These are phyloP conservation scores for Paramecium bursaria DNA, from an alignment of 73 alveolate genomes.

Conservation along the genomic window DNA sequence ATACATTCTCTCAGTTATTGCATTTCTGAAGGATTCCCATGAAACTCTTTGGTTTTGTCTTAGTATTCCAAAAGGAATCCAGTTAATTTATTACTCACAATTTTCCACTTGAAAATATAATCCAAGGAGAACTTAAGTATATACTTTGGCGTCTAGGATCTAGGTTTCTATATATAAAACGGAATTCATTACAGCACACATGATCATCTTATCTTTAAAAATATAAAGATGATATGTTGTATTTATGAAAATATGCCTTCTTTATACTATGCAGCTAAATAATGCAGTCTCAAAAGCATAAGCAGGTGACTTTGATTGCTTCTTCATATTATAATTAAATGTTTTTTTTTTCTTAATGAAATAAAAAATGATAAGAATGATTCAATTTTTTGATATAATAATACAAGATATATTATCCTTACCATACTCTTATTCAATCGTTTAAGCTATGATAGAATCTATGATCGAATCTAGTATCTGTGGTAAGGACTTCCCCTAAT, in stretches of 20 bases:
- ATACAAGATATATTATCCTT: conserved; percentile 47
- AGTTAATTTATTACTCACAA: neutral
- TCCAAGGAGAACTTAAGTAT: neutral
- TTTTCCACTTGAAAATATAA: neutral
- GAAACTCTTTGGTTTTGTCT: conserved; percentile 34
- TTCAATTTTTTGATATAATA: too few species aligned
- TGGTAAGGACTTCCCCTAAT: neutral
- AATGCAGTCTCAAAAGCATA: too few species aligned
- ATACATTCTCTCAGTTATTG: neutral
- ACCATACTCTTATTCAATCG: conserved; percentile 41
- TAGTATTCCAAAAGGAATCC: conserved; percentile 24
- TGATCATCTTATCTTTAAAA: neutral
- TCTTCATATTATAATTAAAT: too few species aligned
- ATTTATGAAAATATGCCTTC: conserved; percentile 44
- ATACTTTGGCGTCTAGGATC: neutral
- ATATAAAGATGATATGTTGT: neutral
- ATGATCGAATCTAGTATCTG: conserved; percentile 19
- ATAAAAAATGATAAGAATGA: too few species aligned
- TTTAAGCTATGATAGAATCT: conserved; percentile 28
- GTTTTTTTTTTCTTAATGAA: too few species aligned
- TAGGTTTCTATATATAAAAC: neutral
- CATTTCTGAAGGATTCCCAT: neutral
- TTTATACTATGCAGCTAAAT: neutral
- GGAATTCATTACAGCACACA: conserved; percentile 40
- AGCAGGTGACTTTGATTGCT: too few species aligned